Conservation (phyloP, 1,139 yeast species). For the Suhomyces ambrosiae region DNA sequence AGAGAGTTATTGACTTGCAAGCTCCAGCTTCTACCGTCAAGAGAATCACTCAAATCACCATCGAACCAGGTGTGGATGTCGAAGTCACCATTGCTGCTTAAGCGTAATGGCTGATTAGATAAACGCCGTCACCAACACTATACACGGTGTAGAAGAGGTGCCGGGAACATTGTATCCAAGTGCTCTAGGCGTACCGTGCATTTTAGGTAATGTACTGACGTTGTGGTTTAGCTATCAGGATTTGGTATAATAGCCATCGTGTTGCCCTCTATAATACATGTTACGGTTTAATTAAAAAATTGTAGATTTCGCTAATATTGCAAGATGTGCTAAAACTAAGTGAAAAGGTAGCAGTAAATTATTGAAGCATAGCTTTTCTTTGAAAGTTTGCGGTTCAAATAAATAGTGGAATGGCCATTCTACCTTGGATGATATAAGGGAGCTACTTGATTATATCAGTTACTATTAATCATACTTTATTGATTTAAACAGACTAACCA, state of each 20-base stretch:
- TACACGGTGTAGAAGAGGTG: conserved; percentile 11
- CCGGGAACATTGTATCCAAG: conserved; percentile 37
- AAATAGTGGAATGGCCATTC: too few relatives aligned
- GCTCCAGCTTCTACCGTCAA: conserved; percentile 94
- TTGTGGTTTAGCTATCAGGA: conserved; percentile 67
- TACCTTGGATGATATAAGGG: too few relatives aligned
- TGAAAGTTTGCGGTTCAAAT: too few relatives aligned
- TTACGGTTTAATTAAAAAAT: conserved; percentile 11
- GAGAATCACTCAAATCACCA: conserved; percentile 92
- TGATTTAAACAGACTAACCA: too few relatives aligned
- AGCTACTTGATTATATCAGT: too few relatives aligned
- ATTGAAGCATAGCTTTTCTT: too few relatives aligned
- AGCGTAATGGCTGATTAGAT: conserved; percentile 13
- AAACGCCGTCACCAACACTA: conserved; percentile 8
- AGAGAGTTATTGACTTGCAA: conserved; percentile 98
- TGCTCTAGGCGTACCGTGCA: conserved; percentile 68
- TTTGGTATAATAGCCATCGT: conserved; percentile 35
- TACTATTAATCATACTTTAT: too few relatives aligned
- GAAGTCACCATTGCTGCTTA: conserved; percentile 36
- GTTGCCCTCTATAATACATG: conserved; percentile 15
- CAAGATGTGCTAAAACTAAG: too few relatives aligned
- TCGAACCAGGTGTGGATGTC: conserved; percentile 54
- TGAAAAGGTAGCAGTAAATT: too few relatives aligned
- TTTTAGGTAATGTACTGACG: conserved; percentile 50
- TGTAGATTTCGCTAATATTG: too few relatives aligned